A percentile compares a stretch with the other conserved stretches of the same genome.
Evolutionary conservation across 768 basidiomycete species (phyloP).

Genomic region (Rhodocollybia butyracea): DNA sequence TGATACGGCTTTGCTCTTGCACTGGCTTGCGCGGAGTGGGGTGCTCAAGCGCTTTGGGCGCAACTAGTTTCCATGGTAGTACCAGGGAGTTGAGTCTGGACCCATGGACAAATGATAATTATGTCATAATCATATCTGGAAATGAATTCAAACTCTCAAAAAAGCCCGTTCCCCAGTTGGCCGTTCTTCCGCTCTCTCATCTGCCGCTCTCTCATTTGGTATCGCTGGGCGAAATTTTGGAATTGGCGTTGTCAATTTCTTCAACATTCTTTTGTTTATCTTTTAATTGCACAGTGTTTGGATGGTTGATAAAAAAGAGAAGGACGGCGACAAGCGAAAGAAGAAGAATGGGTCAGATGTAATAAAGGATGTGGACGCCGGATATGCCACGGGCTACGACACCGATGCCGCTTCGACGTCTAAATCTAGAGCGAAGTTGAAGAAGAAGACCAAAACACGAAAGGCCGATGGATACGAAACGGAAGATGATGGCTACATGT

Average conservation of each 20-base stretch:
- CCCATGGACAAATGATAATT: too few relatives aligned
- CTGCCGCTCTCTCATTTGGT: too few relatives aligned
- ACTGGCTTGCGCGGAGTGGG: too few relatives aligned
- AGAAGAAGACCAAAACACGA: constrained; percentile 20
- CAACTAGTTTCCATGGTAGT: too few relatives aligned
- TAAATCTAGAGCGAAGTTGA: constrained; percentile 17
- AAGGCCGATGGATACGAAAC: constrained; percentile 25
- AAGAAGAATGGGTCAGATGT: constrained; percentile 25
- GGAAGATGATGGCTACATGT: constrained; percentile 22
- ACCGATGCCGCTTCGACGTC: constrained; percentile 24
- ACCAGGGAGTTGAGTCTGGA: too few relatives aligned
- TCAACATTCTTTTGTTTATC: neutral
- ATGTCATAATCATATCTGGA: too few relatives aligned
- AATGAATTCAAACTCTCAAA: too few relatives aligned
- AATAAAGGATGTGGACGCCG: constrained; percentile 12
- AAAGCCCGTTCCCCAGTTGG: neutral
- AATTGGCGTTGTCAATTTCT: neutral
- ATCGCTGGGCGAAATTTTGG: constrained; percentile 7
- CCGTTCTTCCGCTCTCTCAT: neutral
- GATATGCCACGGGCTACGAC: constrained; percentile 23
- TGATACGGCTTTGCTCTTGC: too few relatives aligned
- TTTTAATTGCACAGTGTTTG: neutral
- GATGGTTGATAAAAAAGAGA: constrained; percentile 4
- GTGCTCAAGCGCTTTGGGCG: too few relatives aligned
- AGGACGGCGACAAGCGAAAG: constrained; percentile 4